Base-by-base conservation (phyloP, 768 basidiomycete genomes). In the Trametes villosa region DNA sequence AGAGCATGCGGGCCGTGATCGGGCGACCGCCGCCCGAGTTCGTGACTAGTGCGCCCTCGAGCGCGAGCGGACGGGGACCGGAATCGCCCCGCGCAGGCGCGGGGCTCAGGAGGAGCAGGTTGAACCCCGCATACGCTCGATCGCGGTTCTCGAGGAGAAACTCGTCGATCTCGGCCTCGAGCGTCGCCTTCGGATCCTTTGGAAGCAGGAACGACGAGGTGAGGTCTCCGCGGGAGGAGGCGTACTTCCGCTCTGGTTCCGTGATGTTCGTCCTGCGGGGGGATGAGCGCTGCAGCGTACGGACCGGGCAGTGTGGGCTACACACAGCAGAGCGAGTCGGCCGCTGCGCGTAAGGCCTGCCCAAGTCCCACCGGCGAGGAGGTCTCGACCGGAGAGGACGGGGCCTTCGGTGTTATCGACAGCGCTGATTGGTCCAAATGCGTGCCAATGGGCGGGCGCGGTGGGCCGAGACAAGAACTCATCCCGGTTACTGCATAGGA, bases 321-420 rank as follows among this genome's bases (percentile, higher is more conserved):
- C 91, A 74, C 73, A 92, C 92, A 93, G 69, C 52, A 94, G 70
- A 13, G 89, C 90, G 55, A 92, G 74, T 65, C 81, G 82, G 24
- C 92, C 92, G 60, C 80, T 63, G 60, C 82, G 81, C 69, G 73
- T 85, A 57, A 92, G 73, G 13, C 92, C 92, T 67, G 92, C 81
- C 92, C 92, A 94, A 34, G 91, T 89, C 44, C 92, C 92, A 40
- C 91, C 91, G 3, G 86, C 91, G 48, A 76, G 76, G 22, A 78
- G 69, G 74, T 94, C 92, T 65, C 86, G 82, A 48, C 92, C 92
- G 2, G 91, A 93, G 55, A 94, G 79, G 60, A 94, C 72, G 49
- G 68, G 69, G 24, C 73, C 78, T 22, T 53, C 56, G 65, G 45
- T 57, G 45, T 42, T 38, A 44, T 47, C 50, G 17, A 44, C 56